Percentiles rank a stretch among this genome's conserved stretches.
Conservation (phyloP, 2,329 filamentous ascomycete genomes). For the Penicillium sp. region DNA sequence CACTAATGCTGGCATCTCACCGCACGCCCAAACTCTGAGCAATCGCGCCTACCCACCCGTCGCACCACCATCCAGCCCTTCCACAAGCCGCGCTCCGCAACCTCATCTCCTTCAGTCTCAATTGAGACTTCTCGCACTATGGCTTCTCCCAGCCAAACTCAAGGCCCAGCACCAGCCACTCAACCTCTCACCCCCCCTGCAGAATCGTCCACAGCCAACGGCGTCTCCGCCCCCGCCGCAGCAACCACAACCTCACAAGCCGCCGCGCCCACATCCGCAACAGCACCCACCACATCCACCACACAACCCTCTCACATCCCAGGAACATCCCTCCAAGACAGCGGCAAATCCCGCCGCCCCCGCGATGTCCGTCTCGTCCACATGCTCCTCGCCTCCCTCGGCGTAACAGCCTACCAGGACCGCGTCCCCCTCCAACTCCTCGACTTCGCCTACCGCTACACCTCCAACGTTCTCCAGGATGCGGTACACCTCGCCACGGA, state of each 20-base stretch:
- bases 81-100: not conserved
- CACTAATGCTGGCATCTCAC: slow-evolving; percentile 3
- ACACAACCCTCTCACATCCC: slow-evolving; percentile 41
- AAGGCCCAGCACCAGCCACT: slow-evolving; percentile 33
- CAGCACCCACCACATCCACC: slow-evolving; percentile 26
- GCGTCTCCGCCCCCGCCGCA: slow-evolving; percentile 24
- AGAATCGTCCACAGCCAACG: slow-evolving; percentile 36
- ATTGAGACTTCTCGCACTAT: slow-evolving; percentile 21
- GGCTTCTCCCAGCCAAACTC: slow-evolving; percentile 40
- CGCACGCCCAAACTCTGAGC: slow-evolving; percentile 3
- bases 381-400: slow-evolving; percentile 52
- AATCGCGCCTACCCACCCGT: slow-evolving; percentile 1
- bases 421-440: slow-evolving; percentile 56
- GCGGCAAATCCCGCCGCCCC: slow-evolving; percentile 50
- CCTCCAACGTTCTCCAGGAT: slow-evolving; percentile 55
- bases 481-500: slow-evolving; percentile 54
- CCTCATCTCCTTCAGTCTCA: not conserved
- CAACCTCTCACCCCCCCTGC: slow-evolving; percentile 49
- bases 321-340: slow-evolving; percentile 49
- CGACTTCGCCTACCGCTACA: slow-evolving; percentile 58
- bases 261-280: slow-evolving; percentile 17
- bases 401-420: slow-evolving; percentile 54
- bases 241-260: slow-evolving; percentile 24
- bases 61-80: slow-evolving; percentile 5
- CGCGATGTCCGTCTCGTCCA: slow-evolving; percentile 55